phyloP scores from a whole-genome alignment of 2,329 filamentous ascomycete species.

The Pseudogymnoascus sp. region DNA sequence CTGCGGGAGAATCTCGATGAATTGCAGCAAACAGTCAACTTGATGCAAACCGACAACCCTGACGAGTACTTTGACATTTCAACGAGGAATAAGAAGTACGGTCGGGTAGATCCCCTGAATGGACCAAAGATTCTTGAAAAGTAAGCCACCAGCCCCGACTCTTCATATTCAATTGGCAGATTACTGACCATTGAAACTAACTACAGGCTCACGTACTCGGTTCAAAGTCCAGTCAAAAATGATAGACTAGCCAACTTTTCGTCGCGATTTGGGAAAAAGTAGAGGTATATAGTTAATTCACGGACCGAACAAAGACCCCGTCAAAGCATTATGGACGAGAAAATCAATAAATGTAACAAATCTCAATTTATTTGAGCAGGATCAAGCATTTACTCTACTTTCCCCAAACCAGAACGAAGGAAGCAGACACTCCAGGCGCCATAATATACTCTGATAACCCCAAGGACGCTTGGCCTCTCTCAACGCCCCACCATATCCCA shows the following conservation, averaged over 20 bases:
- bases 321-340: neutral
- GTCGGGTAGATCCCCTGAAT: conserved; percentile 83
- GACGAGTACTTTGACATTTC: conserved; percentile 95
- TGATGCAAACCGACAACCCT: conserved; percentile 82
- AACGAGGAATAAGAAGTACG: conserved; percentile 85
- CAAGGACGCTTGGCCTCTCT: neutral
- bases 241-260: conserved; percentile 64
- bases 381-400: conserved; percentile 4
- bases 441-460: conserved; percentile 5
- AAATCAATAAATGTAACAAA: neutral
- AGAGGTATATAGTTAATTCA: conserved; percentile 15
- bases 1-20: conserved; percentile 85
- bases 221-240: conserved; percentile 48
- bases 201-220: conserved; percentile 52
- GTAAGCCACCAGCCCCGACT: conserved; percentile 36
- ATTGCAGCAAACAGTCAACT: conserved; percentile 79
- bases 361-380: neutral
- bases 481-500: conserved; percentile 4
- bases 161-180: neutral
- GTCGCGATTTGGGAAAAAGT: conserved; percentile 63
- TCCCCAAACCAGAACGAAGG: neutral
- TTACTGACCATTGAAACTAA: conserved; percentile 11
- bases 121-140: conserved; percentile 89
- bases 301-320: neutral
- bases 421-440: conserved; percentile 5